phyloP scores from a whole-genome alignment of 2,329 filamentous ascomycete species.

The Trichoderma lentiforme region DNA sequence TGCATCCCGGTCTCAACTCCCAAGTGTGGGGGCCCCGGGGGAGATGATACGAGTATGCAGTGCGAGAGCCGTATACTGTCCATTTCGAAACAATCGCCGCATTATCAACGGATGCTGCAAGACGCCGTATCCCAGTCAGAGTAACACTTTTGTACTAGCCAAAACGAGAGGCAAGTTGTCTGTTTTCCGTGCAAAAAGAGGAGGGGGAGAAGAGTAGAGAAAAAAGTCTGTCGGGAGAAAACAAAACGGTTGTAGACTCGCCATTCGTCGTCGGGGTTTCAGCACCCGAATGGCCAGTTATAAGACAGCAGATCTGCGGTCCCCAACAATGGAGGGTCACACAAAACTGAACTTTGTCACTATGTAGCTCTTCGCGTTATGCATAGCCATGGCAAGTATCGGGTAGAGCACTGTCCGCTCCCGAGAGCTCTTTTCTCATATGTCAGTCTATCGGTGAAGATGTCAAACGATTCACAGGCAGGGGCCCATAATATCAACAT shows the following conservation, averaged over 20 bases:
- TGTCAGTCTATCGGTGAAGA: neutral
- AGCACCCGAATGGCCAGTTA: neutral
- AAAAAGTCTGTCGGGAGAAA: neutral
- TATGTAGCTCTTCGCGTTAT: neutral
- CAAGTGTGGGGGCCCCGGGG: neutral
- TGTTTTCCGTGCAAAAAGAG: neutral
- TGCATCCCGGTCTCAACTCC: neutral
- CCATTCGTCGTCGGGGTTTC: neutral
- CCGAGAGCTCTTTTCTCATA: neutral
- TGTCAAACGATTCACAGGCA: neutral
- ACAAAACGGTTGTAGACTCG: neutral
- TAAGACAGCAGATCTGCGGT: neutral
- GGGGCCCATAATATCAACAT: neutral
- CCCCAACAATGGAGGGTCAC: slow-evolving; percentile 2
- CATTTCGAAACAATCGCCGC: neutral
- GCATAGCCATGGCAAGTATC: neutral
- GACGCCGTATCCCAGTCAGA: neutral
- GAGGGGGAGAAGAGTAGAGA: neutral
- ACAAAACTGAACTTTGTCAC: neutral
- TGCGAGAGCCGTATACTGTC: neutral
- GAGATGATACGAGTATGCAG: neutral
- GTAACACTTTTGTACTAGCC: neutral
- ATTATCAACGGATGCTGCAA: neutral
- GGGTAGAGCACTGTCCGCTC: slow-evolving; percentile 11
- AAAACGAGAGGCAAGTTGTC: neutral